Percentiles rank a stretch among this genome's conserved stretches.
Evolutionary conservation across 805 yeast species (phyloP).

Genomic region (Candida oleophila): DNA sequence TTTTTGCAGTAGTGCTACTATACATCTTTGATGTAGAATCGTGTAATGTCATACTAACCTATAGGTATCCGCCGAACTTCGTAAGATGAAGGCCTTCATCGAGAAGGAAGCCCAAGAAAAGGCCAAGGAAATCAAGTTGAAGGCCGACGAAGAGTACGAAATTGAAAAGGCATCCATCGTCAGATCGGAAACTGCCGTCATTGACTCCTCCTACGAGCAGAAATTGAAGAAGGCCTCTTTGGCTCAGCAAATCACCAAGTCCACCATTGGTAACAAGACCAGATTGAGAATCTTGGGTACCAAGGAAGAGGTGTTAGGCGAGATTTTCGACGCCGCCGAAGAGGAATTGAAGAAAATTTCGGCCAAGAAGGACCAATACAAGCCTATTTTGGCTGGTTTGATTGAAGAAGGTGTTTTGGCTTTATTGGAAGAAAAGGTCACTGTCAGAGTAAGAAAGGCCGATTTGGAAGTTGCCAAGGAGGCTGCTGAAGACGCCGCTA

Average conservation of each 20-base stretch:
- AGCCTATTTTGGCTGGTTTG: constrained; percentile 68
- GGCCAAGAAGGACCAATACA: constrained; percentile 57
- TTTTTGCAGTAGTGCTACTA: too few relatives aligned
- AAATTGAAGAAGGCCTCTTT: constrained; percentile 88
- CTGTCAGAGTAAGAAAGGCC: constrained; percentile 63
- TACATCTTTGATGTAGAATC: too few relatives aligned
- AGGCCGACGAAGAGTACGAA: constrained; percentile 98
- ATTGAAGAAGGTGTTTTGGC: constrained; percentile 74
- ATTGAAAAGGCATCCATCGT: constrained; percentile 95
- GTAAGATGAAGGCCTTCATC: constrained; percentile 98
- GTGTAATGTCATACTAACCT: too few relatives aligned
- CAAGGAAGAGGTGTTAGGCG: constrained; percentile 72
- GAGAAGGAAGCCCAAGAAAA: constrained; percentile 99
- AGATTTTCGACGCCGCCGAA: constrained; percentile 70
- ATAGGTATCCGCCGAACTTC: constrained; percentile 93
- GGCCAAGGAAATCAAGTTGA: constrained; percentile 91
- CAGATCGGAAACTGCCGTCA: constrained; percentile 85
- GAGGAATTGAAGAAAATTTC: constrained; percentile 58
- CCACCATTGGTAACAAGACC: constrained; percentile 93
- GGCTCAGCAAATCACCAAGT: constrained; percentile 92
- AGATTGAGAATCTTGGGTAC: constrained; percentile 87
- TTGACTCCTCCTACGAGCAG: constrained; percentile 76
- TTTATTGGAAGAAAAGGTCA: constrained; percentile 68
- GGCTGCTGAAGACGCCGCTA: constrained; percentile 60
- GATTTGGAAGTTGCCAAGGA: constrained; percentile 63